Base-by-base conservation (phyloP, 768 basidiomycete genomes). In the Xerocomellus intermedius region DNA sequence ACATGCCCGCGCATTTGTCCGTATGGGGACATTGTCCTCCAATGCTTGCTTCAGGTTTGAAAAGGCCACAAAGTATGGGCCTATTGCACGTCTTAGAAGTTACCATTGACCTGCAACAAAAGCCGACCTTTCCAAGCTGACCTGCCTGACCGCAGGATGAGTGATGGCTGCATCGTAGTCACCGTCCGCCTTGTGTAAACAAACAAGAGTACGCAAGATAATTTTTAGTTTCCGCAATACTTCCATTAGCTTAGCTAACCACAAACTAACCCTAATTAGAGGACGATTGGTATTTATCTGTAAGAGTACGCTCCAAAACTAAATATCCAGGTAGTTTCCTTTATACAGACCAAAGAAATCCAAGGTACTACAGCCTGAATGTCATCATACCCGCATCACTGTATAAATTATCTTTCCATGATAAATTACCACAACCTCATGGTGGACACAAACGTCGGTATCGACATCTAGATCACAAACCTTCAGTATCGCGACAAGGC, bases 41-140 rank as follows among this genome's bases (percentile, higher is more conserved):
- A 92, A 74, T 3, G 95, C 88, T 39, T 94, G 84, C 30, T 84
- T 81, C 54, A 98, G 77, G 64, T 91, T 89, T 4, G 93, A 91
- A 74, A 98, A 98, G 19, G 94, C 83, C 48, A 94, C 89, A 65
- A 98, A 98, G 73, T 85, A 97, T 13, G 96, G 96, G 5, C 95
- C 96, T 98, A 45, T 5, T 7, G 6, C 32, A 19, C 13, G 14
- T 24, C 28, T 51, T 14, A 48, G 24, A 22, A 26, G 10, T 10
- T 12, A 17, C 14, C 13, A 4, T 5, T 0, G 5, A 19, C 4
- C 8, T 10, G 33, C 2, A 19, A 46, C 6, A 14, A 44, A 26
- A 14, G 54, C 74, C 36, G 50, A 86, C 89, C 89, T 74, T 91
- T 91, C 89, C 89, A 91, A 42, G 88, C 88, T n/a, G 89, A 90